A percentile compares a stretch with the other conserved stretches of the same genome.
phyloP scores from a whole-genome alignment of 768 basidiomycete species.

The Suillus discolor region DNA sequence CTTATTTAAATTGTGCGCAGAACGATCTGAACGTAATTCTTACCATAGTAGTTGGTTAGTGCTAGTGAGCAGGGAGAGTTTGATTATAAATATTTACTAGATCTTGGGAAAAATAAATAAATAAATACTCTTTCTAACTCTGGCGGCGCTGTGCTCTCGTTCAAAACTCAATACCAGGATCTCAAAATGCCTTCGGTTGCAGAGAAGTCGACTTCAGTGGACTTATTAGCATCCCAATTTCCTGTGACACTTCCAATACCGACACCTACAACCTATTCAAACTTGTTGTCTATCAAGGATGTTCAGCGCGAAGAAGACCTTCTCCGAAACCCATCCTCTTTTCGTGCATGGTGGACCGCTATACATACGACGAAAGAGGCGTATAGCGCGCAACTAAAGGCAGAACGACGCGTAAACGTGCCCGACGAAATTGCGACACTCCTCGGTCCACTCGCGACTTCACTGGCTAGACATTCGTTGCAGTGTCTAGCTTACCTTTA shows the following conservation, averaged over 20 bases:
- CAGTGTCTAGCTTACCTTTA: constrained; percentile 92
- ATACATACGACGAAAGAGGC: constrained; percentile 76
- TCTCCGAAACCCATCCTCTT: constrained; percentile 85
- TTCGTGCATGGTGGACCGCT: constrained; percentile 91
- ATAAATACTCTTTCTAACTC: background rate
- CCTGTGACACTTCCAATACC: constrained; percentile 88
- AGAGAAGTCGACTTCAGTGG: constrained; percentile 47
- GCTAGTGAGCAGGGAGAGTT: background rate
- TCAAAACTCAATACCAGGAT: background rate
- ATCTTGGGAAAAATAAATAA: constrained; percentile 1
- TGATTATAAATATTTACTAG: background rate
- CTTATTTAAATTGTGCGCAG: constrained; percentile 7
- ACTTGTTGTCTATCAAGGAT: constrained; percentile 75
- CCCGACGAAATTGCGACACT: constrained; percentile 55
- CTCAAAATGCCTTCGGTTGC: constrained; percentile 60
- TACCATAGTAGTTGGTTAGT: constrained; percentile 23
- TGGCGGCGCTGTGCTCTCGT: background rate
- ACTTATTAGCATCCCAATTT: constrained; percentile 61
- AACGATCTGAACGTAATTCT: constrained; percentile 12
- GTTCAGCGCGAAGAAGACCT: constrained; percentile 93
- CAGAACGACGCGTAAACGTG: constrained; percentile 48
- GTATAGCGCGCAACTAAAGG: constrained; percentile 56
- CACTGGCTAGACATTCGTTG: constrained; percentile 70
- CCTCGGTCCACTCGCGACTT: constrained; percentile 80
- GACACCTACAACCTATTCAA: constrained; percentile 74